Base-by-base conservation (phyloP, 257 asterid genomes). In the Dorcoceras hygrometricum region DNA sequence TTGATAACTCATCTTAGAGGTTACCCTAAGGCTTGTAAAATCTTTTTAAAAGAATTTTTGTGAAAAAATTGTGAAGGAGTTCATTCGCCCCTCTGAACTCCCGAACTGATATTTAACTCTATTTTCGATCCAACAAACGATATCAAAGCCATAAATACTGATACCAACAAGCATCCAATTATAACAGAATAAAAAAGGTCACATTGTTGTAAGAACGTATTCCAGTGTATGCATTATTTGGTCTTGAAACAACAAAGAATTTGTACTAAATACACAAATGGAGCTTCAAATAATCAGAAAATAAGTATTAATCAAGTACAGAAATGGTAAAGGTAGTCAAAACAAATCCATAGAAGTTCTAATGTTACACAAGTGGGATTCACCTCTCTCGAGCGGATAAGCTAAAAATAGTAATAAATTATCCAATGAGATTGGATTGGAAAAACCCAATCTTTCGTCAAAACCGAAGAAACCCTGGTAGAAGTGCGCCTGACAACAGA, bases 401-500 rank as follows among this genome's bases (percentile, higher is more conserved):
- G 53, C 14, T 16, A 0, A 43, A 34, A 16, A 43, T 14, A 57
- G 62, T 2, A 12, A 57, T 26, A 14, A 25, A 57, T 22, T 23
- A 57, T 57, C 27, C 62, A 23, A 25, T 10, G 27, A 57, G 51
- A 43, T 3, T 4, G 24, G 62, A 57, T 57, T 10, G 32, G 29
- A 28, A 2, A 19, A 64, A 63, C 19, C 8, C n/a, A 48, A 69
- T 60, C 66, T 59, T 12, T 28, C 4, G 54, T 27, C 46, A 27
- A 69, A 39, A 20, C 58, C 28, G 73, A 46, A 46, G 50, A n/a
- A 56, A 54, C 57, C 23, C 68, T 58, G 70, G 54, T 78, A 67
- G 68, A 73, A 67, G 77, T 74, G 73, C 77, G 73, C 72, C 69
- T 69, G 67, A 43, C 59, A 29, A 65, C 75, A 66, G 53, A 66